Conservation (phyloP, 345 rosid genomes). For the Aegle marmelos region DNA sequence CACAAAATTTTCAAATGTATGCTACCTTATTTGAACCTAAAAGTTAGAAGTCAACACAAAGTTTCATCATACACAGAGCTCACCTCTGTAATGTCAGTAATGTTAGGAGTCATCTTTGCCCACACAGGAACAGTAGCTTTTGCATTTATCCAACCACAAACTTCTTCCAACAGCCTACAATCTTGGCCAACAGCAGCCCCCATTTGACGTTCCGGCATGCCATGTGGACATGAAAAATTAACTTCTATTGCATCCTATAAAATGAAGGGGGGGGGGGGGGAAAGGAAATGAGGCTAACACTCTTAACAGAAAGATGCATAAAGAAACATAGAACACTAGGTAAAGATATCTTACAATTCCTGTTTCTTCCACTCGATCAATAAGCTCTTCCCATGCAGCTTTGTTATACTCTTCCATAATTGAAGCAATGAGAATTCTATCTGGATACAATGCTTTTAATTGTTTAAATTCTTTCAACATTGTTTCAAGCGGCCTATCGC, state of each 20-base stretch:
- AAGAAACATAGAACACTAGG: not conserved
- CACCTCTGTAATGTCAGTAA: conserved; percentile 92
- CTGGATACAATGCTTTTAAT: conserved; percentile 80
- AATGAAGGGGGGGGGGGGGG: no score
- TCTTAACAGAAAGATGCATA: not conserved
- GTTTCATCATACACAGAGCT: not conserved
- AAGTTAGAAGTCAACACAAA: not conserved
- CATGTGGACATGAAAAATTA: conserved; percentile 98
- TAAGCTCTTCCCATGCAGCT: conserved; percentile 94
- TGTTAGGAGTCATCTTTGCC: conserved; percentile 99
- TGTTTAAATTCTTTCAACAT: conserved; percentile 88
- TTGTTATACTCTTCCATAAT: conserved; percentile 94
- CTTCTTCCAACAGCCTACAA: conserved; percentile 75
- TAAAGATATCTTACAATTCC: conserved; percentile 67
- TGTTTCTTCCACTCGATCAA: conserved; percentile 92
- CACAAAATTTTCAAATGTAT: not conserved
- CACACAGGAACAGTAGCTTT: conserved; percentile 98
- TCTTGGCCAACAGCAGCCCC: conserved; percentile 99
- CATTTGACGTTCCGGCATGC: conserved; percentile 99
- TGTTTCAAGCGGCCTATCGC: conserved; percentile 90
- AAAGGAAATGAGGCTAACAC: not conserved
- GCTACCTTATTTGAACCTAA: not conserved
- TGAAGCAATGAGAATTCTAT: conserved; percentile 92
- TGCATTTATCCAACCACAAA: conserved; percentile 93
- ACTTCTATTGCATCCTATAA: conserved; percentile 94